phyloP scores from a whole-genome alignment of 495 filamentous ascomycete genomes.

The Halenospora varia region DNA sequence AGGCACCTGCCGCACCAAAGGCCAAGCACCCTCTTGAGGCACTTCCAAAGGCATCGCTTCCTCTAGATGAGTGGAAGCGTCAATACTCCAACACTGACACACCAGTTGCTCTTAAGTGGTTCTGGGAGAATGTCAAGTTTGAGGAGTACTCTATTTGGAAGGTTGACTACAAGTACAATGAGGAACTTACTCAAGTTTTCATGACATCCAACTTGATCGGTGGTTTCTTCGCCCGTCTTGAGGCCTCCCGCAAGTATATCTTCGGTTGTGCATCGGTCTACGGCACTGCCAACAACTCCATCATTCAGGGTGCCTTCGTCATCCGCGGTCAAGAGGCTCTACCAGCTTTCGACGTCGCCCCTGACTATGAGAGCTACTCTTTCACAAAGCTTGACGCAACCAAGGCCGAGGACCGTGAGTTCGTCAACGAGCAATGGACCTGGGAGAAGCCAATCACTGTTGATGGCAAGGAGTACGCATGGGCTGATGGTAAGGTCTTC shows the following conservation, averaged over 20 bases:
- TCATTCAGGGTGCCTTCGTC: constrained; percentile 88
- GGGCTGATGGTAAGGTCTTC: constrained; percentile 95
- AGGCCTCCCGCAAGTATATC: constrained; percentile 97
- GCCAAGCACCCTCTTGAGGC: constrained; percentile 94
- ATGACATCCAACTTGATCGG: constrained; percentile 97
- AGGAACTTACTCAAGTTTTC: constrained; percentile 94
- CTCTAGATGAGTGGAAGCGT: constrained; percentile 96
- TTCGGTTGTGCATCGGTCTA: constrained; percentile 92
- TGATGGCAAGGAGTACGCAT: constrained; percentile 72
- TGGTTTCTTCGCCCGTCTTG: constrained; percentile 96
- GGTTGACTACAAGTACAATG: constrained; percentile 95
- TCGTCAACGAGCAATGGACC: constrained; percentile 83
- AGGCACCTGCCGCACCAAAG: constrained; percentile 71
- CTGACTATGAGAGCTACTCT: constrained; percentile 93
- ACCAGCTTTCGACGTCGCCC: constrained; percentile 92
- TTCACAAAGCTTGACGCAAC: constrained; percentile 92
- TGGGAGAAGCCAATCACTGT: constrained; percentile 78
- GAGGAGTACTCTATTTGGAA: constrained; percentile 94
- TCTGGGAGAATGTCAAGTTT: constrained; percentile 92
- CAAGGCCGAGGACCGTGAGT: constrained; percentile 76
- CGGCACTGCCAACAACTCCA: constrained; percentile 77
- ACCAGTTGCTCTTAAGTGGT: constrained; percentile 87
- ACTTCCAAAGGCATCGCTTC: constrained; percentile 73
- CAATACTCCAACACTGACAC: constrained; percentile 97
- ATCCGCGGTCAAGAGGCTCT: constrained; percentile 84